phyloP scores from a whole-genome alignment of 306 rosid species.

The Carpinus fangiana region DNA sequence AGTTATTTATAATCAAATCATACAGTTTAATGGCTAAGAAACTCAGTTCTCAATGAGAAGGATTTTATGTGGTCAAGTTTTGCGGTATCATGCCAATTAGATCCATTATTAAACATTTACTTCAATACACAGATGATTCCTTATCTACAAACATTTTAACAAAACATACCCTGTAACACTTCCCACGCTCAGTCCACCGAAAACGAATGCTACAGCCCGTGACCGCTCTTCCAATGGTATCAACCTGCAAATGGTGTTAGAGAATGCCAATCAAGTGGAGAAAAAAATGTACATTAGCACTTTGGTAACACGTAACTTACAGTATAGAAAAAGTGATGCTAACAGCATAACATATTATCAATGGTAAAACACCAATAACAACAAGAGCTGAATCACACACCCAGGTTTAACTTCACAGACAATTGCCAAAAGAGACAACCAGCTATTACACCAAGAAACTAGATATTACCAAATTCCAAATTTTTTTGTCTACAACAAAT shows the following conservation, averaged over 20 bases:
- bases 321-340: neutral
- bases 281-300: constrained; percentile 1
- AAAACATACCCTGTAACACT: constrained; percentile 85
- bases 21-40: neutral
- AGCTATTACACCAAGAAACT: neutral
- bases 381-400: neutral
- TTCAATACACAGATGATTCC: neutral
- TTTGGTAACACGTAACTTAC: neutral
- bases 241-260: constrained; percentile 53
- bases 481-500: neutral
- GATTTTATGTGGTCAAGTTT: neutral
- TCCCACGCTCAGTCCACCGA: constrained; percentile 97
- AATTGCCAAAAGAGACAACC: constrained; percentile 20
- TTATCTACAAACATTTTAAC: constrained; percentile 14
- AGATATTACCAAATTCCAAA: neutral
- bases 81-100: neutral
- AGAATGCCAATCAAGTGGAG: constrained; percentile 25
- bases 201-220: constrained; percentile 94
- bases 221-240: constrained; percentile 97
- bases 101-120: constrained; percentile 4
- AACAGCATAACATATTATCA: neutral
- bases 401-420: constrained; percentile 10
- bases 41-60: neutral
- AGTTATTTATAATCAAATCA: neutral
- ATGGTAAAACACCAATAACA: neutral